Evolutionary conservation across 352 stramenopile species (phyloP), one percentile per base, ranked within the genome.

Genomic region (Globisporangium irregulare): DNA sequence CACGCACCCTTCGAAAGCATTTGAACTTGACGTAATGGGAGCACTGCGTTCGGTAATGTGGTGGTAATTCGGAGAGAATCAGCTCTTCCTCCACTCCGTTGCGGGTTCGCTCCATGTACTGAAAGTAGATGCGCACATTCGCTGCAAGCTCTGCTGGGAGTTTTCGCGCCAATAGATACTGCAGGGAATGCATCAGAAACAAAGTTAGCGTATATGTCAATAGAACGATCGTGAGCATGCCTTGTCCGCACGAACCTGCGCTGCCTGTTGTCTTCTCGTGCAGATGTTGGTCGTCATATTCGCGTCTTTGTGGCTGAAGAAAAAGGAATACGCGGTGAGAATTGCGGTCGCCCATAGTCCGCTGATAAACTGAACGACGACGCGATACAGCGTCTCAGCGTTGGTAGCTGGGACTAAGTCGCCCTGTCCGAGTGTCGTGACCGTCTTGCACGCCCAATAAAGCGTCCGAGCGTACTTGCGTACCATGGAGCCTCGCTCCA

Each of bases 381-480:
- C 75, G 5, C 84, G 74, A 63, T 92, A 92, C 1, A 67, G 55
- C 1, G 84, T 92, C 69, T 92, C 84, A 0, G 46, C 29, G 32
- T 81, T 59, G 0, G 80, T 91, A 25, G 78, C 80, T 20, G 84
- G 84, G 9, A 90, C 77, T 20, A 92, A 10, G 59, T 92, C 84
- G 14, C 84, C 84, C 60, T 92, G 84, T 0, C 84, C 84, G 7
- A 92, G 71, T 10, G 84, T 91, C 12, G 85, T 83, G 22, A 92
- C 81, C 0, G 79, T 90, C 63, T 92, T 92, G 71, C 74, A 85
- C 4, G 73, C 84, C 84, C 84, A 92, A 25, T 92, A 92, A 4
- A 92, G 54, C 36, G 81, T 77, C 0, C 84, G 80, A 1, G 83
- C 65, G 46, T 91, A 92, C 36, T 89, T 75, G 14, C 84, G 73